Conservation (phyloP, 441 rosid species). For the Corymbia calophylla region DNA sequence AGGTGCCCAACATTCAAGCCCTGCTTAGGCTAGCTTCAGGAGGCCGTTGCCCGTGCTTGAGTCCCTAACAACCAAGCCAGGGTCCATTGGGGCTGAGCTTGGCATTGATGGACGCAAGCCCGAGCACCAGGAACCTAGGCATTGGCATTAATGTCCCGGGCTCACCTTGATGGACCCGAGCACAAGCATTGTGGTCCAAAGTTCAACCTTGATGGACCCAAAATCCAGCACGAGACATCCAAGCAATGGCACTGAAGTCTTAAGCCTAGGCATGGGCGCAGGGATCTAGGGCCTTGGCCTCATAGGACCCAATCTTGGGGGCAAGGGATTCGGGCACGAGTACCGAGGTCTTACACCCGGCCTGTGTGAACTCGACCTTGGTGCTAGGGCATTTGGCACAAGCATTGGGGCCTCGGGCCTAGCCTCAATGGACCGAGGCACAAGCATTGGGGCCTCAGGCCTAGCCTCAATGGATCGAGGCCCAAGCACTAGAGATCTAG, state of each 20-base stretch:
- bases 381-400: not conserved
- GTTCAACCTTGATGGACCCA: not conserved
- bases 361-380: not conserved
- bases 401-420: fast-evolving
- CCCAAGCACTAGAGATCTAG: too few species aligned
- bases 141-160: fast-evolving
- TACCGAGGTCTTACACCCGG: not conserved
- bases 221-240: not conserved
- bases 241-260: not conserved
- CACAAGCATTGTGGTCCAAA: too few species aligned
- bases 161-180: too few species aligned
- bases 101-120: not conserved
- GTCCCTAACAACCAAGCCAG: not conserved
- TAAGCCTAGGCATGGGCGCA: not conserved
- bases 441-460: too few species aligned
- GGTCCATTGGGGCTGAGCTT: not conserved
- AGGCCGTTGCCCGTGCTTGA: not conserved
- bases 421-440: not conserved
- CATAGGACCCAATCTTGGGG: not conserved
- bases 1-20: fast-evolving
- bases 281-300: not conserved
- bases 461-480: too few species aligned
- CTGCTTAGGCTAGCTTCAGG: not conserved
- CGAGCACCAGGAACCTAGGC: not conserved
- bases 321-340: not conserved